Conservation (phyloP, 2,329 filamentous ascomycete species). For the Exophiala calicioides region DNA sequence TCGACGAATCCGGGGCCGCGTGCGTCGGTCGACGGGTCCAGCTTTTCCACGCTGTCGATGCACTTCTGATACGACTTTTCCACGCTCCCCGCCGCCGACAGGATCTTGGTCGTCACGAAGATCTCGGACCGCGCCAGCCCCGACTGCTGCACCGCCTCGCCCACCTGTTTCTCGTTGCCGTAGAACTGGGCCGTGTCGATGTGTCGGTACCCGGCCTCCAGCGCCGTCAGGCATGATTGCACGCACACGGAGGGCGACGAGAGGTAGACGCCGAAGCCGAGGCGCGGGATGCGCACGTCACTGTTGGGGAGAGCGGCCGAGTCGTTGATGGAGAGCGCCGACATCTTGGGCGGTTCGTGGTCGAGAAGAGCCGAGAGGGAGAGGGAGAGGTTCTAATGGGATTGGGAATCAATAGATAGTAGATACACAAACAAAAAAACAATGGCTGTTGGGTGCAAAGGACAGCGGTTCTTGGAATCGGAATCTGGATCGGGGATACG, state of each 20-base stretch:
- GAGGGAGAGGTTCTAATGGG: too few relatives aligned
- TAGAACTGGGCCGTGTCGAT: conserved; percentile 68
- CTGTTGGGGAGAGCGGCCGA: conserved; percentile 54
- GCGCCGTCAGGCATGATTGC: conserved; percentile 59
- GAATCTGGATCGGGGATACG: background rate
- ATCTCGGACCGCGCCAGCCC: conserved; percentile 59
- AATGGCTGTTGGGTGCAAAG: background rate
- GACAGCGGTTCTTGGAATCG: background rate
- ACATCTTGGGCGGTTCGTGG: conserved; percentile 32
- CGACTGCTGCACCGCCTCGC: conserved; percentile 61
- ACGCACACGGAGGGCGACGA: conserved; percentile 58
- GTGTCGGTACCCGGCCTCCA: conserved; percentile 57
- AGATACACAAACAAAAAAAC: background rate
- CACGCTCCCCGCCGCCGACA: conserved; percentile 53
- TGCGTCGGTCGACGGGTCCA: conserved; percentile 44
- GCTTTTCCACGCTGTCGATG: conserved; percentile 63
- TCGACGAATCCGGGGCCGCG: conserved; percentile 64
- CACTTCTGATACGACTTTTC: conserved; percentile 62
- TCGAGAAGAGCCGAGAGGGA: conserved; percentile 12
- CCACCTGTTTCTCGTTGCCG: conserved; percentile 67
- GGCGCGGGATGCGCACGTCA: conserved; percentile 58
- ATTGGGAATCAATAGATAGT: too few relatives aligned
- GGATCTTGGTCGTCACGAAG: conserved; percentile 72
- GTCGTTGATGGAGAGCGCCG: conserved; percentile 49
- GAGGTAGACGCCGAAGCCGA: conserved; percentile 73